Base-by-base conservation (phyloP, 192 early-diverging fungal genomes). In the Allomyces javanicus region DNA sequence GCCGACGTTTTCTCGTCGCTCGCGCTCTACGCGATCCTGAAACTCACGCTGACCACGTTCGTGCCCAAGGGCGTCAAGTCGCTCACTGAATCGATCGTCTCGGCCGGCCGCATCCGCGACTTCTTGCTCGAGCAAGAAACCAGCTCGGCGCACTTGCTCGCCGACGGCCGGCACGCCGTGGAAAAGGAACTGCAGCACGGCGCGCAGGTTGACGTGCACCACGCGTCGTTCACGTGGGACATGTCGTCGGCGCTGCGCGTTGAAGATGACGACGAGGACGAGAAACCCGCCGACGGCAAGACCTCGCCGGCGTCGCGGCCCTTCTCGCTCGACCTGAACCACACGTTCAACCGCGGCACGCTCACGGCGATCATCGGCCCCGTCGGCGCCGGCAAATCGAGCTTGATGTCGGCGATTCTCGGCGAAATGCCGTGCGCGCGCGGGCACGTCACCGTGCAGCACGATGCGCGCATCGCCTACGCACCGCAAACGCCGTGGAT, bases 401-500 rank as follows among this genome's bases (percentile, higher is more conserved):
- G 17, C 17, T 12, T 58, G 50, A n/a, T 58, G 50, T n/a, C 21
- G 50, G 50, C 50, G 6, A 21, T 58, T 3, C 50, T 58, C 17
- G 50, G 50, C 50, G 50, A 58, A 58, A 58, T 58, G 50, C 50
- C 50, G 5, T n/a, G 17, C 50, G 12, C 50, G 50, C 17, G 21
- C 12, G 17, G 21, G 17, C 50, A 58, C 12, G 17, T 58, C 3
- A 21, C 12, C 50, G 50, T 58, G 17, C 17, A 58, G 17, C 50
- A 14, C 50, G 21, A 58, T 7, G 74, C 77, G 14, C 88, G 89
- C 1, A 77, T 71, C 3, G 86, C 74, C 55, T 78, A 92, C 68
- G 79, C 81, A 14, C 79, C 88, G 26, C 94, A 94, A 72, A 78
- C 79, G 22, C 84, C 93, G 1, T 97, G 92, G 92, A 90, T 97